Base-by-base conservation (phyloP, 176 grass and related monocot species). In the Eragrostis nindensis region DNA sequence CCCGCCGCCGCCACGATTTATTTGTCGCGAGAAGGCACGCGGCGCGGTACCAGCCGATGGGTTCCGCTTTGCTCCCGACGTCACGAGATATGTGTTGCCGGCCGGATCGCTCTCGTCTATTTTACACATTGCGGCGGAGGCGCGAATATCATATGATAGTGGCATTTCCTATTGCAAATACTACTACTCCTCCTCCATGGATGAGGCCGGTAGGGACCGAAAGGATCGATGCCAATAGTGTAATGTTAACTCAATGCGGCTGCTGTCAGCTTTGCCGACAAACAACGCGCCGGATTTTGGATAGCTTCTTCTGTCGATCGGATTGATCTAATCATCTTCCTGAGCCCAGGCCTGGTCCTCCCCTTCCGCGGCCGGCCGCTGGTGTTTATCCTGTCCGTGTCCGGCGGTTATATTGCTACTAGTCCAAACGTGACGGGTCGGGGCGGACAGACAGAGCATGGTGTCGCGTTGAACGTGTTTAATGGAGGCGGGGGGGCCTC, bases 201-300 rank as follows among this genome's bases (percentile, higher is more conserved):
- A 74, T 41, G 38, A 11, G n/a, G n/a, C n/a, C n/a, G 74, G 40
- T 62, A 42, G 73, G 53, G 73, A 43, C 32, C 19, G 36, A 36
- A 25, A 60, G n/a, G n/a, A n/a, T n/a, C n/a, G 56, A 44, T 44
- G 42, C 42, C 8, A 22, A 8, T 61, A 1, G 1, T n/a, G n/a
- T n/a, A n/a, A 17, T 39, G 21, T 60, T 60, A 26, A 60, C 60
- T 75, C 21, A 75, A 43, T 60, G 73, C 54, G 32, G 73, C 53
- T 75, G 53, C 52, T 75, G 50, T 75, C 52, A 75, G 36, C 73
- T 60, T 75, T 71, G 53, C 40, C 62, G 81, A 75, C 38, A 66
- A 40, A 11, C 61, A 17, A 4, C 22, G 71, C 40, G 24, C 19
- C 40, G 22, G 80, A 53, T n/a, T 65, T 29, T 21, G 13, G 44